phyloP scores from a whole-genome alignment of 495 filamentous ascomycete genomes.

The Penicillium pulvis region DNA sequence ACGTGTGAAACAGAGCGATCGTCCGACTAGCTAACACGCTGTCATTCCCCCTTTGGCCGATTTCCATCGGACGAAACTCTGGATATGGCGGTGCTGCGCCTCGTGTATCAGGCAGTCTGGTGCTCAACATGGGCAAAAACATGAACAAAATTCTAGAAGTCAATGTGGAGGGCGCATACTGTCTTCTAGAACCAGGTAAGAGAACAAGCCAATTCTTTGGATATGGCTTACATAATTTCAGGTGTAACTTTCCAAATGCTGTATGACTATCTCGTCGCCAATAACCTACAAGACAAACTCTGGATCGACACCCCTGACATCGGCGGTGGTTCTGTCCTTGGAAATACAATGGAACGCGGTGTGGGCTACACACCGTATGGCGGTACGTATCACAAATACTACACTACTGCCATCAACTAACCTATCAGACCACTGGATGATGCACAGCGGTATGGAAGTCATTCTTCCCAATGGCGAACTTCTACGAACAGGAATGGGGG shows the following conservation, averaged over 20 bases:
- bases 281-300: slow-evolving; percentile 34
- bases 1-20: background rate
- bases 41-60: slow-evolving; percentile 53
- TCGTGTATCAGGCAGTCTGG: slow-evolving; percentile 53
- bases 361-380: slow-evolving; percentile 58
- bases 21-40: background rate
- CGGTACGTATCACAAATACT: slow-evolving; percentile 9
- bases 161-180: slow-evolving; percentile 52
- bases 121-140: slow-evolving; percentile 54
- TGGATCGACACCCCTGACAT: slow-evolving; percentile 47
- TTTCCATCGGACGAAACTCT: slow-evolving; percentile 54
- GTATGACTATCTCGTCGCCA: slow-evolving; percentile 51
- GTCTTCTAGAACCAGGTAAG: slow-evolving; percentile 61
- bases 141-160: slow-evolving; percentile 60
- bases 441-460: slow-evolving; percentile 58
- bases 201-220: slow-evolving; percentile 25
- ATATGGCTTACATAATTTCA: slow-evolving; percentile 21
- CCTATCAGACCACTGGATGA: slow-evolving; percentile 24
- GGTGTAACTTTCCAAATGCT: slow-evolving; percentile 59
- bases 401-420: slow-evolving; percentile 1
- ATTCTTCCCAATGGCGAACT: slow-evolving; percentile 58
- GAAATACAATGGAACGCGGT: slow-evolving; percentile 59
- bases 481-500: slow-evolving; percentile 62
- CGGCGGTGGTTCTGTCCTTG: slow-evolving; percentile 57
- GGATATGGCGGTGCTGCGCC: slow-evolving; percentile 58